Base-by-base conservation (phyloP, 805 yeast species). In the Ogataea degrootiae region DNA sequence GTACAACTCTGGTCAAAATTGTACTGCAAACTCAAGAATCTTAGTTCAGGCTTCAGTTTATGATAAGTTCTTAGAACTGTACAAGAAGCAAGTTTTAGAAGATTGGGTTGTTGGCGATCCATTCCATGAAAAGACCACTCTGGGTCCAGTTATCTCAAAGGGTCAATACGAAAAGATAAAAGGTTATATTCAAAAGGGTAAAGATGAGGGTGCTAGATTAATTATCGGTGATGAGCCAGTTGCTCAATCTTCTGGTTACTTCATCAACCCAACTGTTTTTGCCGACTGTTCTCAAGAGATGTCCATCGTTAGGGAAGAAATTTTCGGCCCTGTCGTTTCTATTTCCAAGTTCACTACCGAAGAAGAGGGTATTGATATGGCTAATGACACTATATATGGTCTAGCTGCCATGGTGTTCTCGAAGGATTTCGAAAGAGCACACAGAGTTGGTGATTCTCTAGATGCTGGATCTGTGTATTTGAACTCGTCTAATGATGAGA, bases 251-350 rank as follows among this genome's bases (percentile, higher is more conserved):
- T 48, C 41, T 12, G 96, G 95, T 5, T 87, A 67, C 68, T 88
- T 70, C 64, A 72, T 87, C 55, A 75, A 79, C 57, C 96, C 96
- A 48, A 86, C 95, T 4, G 73, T 88, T 39, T 87, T 87, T 57
- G 75, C 83, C 23, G 86, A 85, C 58, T 88, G 85, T 42, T 75
- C 72, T 45, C 82, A 83, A 51, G 65, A 74, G 33, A 82, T 83
- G 79, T 71, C 76, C 50, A 78, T 88, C 43, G 85, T 83, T 48
- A 74, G 75, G 54, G 96, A 88, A 66, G 96, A 88, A 68, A 87
- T 88, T 49, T 88, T 88, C 65, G 96, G 96, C 17, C 96, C 96
- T 15, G 96, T 88, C 34, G 88, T 83, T 23, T 73, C 81, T 7
- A 72, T 85, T 34, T 79, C 83, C 48, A 79, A 77, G 65, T 88